phyloP scores from a whole-genome alignment of 83 land plant species.

The Diphasiastrum complanatum region DNA sequence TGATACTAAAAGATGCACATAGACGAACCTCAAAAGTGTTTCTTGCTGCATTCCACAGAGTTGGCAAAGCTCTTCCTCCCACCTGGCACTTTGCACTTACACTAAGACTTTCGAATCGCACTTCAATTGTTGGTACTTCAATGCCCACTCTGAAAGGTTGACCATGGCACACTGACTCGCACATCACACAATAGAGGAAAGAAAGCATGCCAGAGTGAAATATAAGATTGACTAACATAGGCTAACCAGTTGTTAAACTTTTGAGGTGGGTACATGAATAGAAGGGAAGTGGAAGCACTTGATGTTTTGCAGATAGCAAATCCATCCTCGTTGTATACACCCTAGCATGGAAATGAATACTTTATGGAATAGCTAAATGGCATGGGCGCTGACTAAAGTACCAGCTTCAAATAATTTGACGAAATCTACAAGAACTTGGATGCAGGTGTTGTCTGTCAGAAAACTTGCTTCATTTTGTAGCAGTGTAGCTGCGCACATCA shows the following conservation, averaged over 20 bases:
- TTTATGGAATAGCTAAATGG: too few relatives aligned
- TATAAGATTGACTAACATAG: neutral
- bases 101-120: slow-evolving; percentile 4
- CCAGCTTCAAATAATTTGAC: too few relatives aligned
- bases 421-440: too few relatives aligned
- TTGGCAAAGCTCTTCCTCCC: slow-evolving; percentile 9
- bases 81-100: slow-evolving; percentile 3
- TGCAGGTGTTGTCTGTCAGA: too few relatives aligned
- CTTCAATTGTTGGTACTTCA: slow-evolving; percentile 10
- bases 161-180: too few relatives aligned
- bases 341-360: too few relatives aligned
- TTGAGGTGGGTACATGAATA: neutral
- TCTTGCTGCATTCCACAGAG: slow-evolving; percentile 5
- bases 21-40: slow-evolving; percentile 6
- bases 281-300: too few relatives aligned
- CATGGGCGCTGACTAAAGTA: too few relatives aligned
- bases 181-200: neutral
- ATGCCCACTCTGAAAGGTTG: slow-evolving; percentile 17
- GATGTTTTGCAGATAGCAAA: too few relatives aligned
- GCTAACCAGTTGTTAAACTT: neutral
- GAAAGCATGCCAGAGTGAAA: neutral
- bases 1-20: neutral
- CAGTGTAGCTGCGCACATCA: too few relatives aligned
- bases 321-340: too few relatives aligned
- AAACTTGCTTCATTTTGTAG: too few relatives aligned